Conservation (phyloP, 768 basidiomycete species). For the Sporobolomyces pararoseus region DNA sequence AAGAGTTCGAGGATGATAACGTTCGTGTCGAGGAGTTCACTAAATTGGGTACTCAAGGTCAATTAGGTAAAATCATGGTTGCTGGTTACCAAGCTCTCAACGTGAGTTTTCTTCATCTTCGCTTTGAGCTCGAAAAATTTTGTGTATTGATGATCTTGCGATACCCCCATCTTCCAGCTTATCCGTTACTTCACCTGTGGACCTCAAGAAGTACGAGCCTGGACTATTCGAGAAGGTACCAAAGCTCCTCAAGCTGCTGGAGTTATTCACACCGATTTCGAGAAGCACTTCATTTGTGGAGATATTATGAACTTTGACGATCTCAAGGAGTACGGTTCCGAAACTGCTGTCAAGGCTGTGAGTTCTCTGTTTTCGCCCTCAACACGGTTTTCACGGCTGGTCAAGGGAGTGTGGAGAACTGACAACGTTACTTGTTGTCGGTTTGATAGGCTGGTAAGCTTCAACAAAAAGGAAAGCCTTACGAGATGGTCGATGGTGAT, state of each 20-base stretch:
- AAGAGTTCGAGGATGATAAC: constrained; percentile 55
- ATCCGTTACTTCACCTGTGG: constrained; percentile 98
- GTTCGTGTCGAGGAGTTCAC: constrained; percentile 68
- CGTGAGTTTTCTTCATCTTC: constrained; percentile 53
- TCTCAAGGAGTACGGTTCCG: constrained; percentile 83
- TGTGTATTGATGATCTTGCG: not conserved
- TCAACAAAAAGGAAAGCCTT: constrained; percentile 93
- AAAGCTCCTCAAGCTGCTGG: constrained; percentile 97
- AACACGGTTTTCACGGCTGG: no score
- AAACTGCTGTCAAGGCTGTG: constrained; percentile 84
- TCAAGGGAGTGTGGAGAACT: not conserved
- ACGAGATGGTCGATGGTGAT: constrained; percentile 58
- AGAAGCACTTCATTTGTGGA: constrained; percentile 95
- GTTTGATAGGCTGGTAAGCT: constrained; percentile 72
- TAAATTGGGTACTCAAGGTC: constrained; percentile 61
- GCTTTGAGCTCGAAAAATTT: not conserved
- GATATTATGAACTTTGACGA: constrained; percentile 93
- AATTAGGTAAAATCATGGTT: constrained; percentile 86
- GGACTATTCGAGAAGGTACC: constrained; percentile 90
- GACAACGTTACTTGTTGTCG: not conserved
- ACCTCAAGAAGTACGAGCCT: constrained; percentile 92
- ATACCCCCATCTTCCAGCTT: constrained; percentile 55
- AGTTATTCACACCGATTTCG: constrained; percentile 97
- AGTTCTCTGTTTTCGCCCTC: constrained; percentile 17
- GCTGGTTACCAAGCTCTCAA: constrained; percentile 85